Evolutionary conservation across 2,329 filamentous ascomycete genomes (phyloP).

Genomic region (Byssoonygena ceratinophila): DNA sequence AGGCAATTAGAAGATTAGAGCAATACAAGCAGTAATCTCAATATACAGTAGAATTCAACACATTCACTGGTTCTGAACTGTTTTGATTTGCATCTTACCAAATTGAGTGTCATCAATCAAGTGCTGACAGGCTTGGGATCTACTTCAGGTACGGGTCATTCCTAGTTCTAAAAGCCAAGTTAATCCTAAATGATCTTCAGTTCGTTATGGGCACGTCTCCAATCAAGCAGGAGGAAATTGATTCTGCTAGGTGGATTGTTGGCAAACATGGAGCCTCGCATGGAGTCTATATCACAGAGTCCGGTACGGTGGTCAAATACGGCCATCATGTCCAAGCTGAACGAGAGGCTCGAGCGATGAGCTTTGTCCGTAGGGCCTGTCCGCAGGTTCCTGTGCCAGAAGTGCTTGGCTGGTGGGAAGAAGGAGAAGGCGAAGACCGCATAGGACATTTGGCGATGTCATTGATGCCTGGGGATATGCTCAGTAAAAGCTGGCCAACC

Average conservation of each 20-base stretch:
- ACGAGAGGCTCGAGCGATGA: conserved; percentile 24
- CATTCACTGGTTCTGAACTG: too few relatives aligned
- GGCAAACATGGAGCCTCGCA: conserved; percentile 14
- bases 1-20: too few relatives aligned
- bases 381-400: conserved; percentile 22
- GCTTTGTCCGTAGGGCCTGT: conserved; percentile 18
- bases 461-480: conserved; percentile 18
- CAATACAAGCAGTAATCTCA: too few relatives aligned
- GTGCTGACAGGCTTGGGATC: conserved; percentile 7
- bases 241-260: conserved; percentile 16
- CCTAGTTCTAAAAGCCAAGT: conserved; percentile 5
- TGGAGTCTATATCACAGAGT: conserved; percentile 16
- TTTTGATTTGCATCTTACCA: too few relatives aligned
- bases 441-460: conserved; percentile 22
- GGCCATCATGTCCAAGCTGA: conserved; percentile 18
- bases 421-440: conserved; percentile 13
- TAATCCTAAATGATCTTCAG: conserved; percentile 13
- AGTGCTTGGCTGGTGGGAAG: conserved; percentile 22
- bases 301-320: conserved; percentile 20
- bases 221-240: conserved; percentile 10
- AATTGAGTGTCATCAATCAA: too few relatives aligned
- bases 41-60: too few relatives aligned
- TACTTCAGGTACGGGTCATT: conserved; percentile 6
- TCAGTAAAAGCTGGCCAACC: conserved; percentile 16
- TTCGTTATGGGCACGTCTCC: conserved; percentile 8